Conservation (phyloP, 768 basidiomycete genomes). For the Xerocomus brunneocitrinus region DNA sequence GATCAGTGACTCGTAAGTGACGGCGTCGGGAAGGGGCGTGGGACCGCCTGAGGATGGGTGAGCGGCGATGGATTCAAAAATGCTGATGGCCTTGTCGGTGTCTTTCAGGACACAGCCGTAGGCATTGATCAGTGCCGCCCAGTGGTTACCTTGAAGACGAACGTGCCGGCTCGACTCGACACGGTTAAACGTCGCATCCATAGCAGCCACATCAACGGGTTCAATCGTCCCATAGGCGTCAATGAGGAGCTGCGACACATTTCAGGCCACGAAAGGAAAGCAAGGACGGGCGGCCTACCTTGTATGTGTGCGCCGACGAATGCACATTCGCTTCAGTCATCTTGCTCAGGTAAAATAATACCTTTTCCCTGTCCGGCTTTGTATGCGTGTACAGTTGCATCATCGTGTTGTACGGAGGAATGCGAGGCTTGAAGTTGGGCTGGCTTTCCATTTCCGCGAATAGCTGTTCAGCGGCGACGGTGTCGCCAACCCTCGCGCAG, state of each 20-base stretch:
- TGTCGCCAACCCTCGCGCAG: slow-evolving; percentile 90
- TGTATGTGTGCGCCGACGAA: slow-evolving; percentile 92
- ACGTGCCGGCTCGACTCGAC: slow-evolving; percentile 36
- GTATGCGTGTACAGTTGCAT: slow-evolving; percentile 93
- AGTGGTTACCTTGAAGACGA: slow-evolving; percentile 51
- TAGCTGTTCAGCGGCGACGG: slow-evolving; percentile 69
- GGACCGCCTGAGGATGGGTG: slow-evolving; percentile 38
- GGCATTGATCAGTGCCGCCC: slow-evolving; percentile 85
- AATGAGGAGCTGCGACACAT: slow-evolving; percentile 60
- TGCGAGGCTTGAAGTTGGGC: slow-evolving; percentile 75
- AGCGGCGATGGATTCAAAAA: slow-evolving; percentile 70
- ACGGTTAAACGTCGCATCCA: slow-evolving; percentile 72
- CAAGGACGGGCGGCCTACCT: slow-evolving; percentile 42
- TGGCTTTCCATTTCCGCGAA: slow-evolving; percentile 80
- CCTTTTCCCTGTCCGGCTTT: slow-evolving; percentile 78
- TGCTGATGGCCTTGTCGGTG: slow-evolving; percentile 64
- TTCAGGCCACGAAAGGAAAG: neutral
- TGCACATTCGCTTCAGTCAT: slow-evolving; percentile 55
- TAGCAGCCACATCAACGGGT: slow-evolving; percentile 66
- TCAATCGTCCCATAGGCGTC: slow-evolving; percentile 86
- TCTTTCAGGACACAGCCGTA: slow-evolving; percentile 79
- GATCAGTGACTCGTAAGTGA: slow-evolving; percentile 87
- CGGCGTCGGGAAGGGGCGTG: slow-evolving; percentile 61
- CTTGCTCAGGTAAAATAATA: slow-evolving; percentile 68
- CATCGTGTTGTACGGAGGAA: slow-evolving; percentile 98